Percentiles rank a stretch among this genome's conserved stretches.
Conservation (phyloP, 352 stramenopile species). For the Phytophthora fragariae region DNA sequence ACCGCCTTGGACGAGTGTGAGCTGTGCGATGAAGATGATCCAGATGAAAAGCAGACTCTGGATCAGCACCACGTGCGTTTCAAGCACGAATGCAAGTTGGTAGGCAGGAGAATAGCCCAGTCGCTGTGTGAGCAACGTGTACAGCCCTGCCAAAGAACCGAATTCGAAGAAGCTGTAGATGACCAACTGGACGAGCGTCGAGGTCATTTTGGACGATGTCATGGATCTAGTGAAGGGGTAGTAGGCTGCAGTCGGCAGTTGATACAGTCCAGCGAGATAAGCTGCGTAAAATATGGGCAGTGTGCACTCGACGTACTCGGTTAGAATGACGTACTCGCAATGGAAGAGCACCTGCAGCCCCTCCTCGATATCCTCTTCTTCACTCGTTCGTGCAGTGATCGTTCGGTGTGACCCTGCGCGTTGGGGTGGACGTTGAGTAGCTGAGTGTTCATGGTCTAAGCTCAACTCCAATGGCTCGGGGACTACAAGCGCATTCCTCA, state of each 20-base stretch:
- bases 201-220: constrained; percentile 8
- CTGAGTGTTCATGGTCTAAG: not conserved
- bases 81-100: constrained; percentile 53
- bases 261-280: constrained; percentile 25
- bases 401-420: not conserved
- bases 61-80: constrained; percentile 36
- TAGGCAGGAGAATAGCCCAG: constrained; percentile 38
- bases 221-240: constrained; percentile 23
- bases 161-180: constrained; percentile 23
- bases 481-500: not conserved
- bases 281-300: constrained; percentile 22
- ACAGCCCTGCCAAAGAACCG: constrained; percentile 16
- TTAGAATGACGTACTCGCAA: constrained; percentile 27
- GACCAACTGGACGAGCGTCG: constrained; percentile 17
- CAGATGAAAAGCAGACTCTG: constrained; percentile 43
- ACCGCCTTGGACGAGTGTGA: constrained; percentile 30
- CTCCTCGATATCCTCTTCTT: constrained; percentile 8
- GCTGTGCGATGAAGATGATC: constrained; percentile 36
- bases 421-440: not conserved
- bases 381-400: not conserved
- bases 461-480: not conserved
- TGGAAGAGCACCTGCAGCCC: constrained; percentile 27
- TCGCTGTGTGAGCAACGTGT: constrained; percentile 20
- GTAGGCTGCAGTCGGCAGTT: constrained; percentile 25
- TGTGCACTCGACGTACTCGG: constrained; percentile 33